Evolutionary conservation across 371 early-diverging fungal species (phyloP).

Genomic region (Coemansia sp.): DNA sequence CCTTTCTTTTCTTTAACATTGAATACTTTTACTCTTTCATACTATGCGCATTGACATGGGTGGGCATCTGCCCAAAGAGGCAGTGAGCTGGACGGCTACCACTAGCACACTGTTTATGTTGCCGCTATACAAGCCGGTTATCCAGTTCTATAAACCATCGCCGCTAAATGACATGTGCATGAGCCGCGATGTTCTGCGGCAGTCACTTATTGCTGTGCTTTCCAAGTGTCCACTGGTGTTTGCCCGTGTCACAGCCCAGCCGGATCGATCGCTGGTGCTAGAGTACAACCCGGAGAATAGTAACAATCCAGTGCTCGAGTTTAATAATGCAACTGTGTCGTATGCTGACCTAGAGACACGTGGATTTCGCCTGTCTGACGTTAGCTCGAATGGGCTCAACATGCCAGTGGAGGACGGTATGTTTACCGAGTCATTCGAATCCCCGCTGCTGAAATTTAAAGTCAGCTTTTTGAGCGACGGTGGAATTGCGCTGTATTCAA

Average conservation of each 20-base stretch:
- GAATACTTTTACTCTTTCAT: neutral
- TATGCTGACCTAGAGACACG: conserved; percentile 4
- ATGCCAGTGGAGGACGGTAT: conserved; percentile 16
- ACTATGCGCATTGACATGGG: neutral
- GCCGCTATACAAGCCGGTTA: conserved; percentile 28
- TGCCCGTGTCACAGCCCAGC: conserved; percentile 5
- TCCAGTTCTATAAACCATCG: conserved; percentile 24
- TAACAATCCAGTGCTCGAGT: conserved; percentile 29
- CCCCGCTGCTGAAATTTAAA: conserved; percentile 28
- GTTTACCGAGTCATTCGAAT: neutral
- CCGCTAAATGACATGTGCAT: neutral
- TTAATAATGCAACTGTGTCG: neutral
- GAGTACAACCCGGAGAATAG: conserved; percentile 16
- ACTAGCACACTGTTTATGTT: conserved; percentile 38
- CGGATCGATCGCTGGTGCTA: conserved; percentile 9
- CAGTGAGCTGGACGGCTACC: conserved; percentile 11
- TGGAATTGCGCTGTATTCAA: conserved; percentile 26
- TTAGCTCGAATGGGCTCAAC: conserved; percentile 4
- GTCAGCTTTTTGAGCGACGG: conserved; percentile 30
- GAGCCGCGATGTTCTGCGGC: neutral
- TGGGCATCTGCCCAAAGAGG: conserved; percentile 4
- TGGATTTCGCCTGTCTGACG: conserved; percentile 12
- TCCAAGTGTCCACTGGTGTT: conserved; percentile 26
- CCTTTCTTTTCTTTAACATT: neutral
- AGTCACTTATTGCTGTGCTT: conserved; percentile 8